These are phyloP conservation scores for Prunella vulgaris DNA, from an alignment of 257 asterid genomes.

Conservation along the genomic window DNA sequence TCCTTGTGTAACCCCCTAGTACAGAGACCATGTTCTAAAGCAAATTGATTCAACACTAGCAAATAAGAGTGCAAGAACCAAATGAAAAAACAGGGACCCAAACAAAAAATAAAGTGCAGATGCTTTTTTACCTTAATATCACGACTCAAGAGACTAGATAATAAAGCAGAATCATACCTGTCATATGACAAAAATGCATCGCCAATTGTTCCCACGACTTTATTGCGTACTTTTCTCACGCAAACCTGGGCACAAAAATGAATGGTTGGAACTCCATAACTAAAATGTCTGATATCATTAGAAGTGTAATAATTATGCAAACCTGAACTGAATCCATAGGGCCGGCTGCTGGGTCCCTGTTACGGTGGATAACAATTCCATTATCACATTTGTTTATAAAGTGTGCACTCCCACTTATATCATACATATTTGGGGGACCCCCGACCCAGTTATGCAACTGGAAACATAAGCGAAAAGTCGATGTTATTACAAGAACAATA, in stretches of 20 bases:
- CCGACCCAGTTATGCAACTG: conserved; percentile 90
- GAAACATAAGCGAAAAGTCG: background rate
- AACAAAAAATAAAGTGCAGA: background rate
- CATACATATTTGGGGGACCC: conserved; percentile 80
- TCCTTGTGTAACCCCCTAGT: background rate
- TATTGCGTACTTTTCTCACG: conserved; percentile 89
- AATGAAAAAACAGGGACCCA: background rate
- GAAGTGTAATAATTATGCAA: conserved; percentile 19
- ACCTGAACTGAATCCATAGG: conserved; percentile 88
- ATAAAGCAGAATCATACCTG: conserved; percentile 41
- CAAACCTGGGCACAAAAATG: conserved; percentile 51
- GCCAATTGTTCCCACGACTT: conserved; percentile 88
- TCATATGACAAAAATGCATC: conserved; percentile 71
- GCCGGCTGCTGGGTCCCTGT: conserved; percentile 80
- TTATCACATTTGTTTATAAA: conserved; percentile 96
- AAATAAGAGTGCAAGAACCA: background rate
- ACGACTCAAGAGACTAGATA: background rate
- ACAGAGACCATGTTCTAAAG: background rate
- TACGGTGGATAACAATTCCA: conserved; percentile 91
- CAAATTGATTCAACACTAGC: background rate
- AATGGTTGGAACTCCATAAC: background rate
- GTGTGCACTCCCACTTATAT: conserved; percentile 98
- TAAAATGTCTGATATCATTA: background rate
- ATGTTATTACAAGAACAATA: conserved; percentile 17
- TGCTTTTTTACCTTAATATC: too few relatives aligned